Conservation (phyloP, 2,329 filamentous ascomycete genomes). For the Aspergillus aculeatus region DNA sequence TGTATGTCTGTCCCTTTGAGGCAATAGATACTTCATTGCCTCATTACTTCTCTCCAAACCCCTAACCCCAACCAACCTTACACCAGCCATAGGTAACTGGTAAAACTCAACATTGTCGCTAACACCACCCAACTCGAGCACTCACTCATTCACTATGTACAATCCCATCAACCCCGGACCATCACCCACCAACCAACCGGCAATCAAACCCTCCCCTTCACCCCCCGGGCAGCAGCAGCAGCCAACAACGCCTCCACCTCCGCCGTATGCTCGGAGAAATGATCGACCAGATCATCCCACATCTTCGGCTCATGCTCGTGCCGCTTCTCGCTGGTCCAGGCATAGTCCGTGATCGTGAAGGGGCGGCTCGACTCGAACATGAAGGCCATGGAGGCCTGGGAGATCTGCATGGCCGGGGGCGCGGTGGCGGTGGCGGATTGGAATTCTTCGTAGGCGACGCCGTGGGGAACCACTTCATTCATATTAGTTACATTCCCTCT, state of each 20-base stretch:
- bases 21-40: too few species aligned
- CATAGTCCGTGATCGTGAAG: conserved; percentile 38
- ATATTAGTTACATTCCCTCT: conserved; percentile 5
- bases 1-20: too few species aligned
- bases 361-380: conserved; percentile 38
- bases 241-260: conserved; percentile 49
- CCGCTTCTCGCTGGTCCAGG: conserved; percentile 39
- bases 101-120: not conserved
- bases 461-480: conserved; percentile 34
- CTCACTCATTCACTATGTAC: too few species aligned
- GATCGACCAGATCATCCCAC: conserved; percentile 57
- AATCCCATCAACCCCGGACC: not conserved
- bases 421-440: conserved; percentile 27
- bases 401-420: conserved; percentile 33
- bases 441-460: conserved; percentile 38
- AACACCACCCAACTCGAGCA: not conserved
- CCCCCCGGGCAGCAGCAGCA: conserved; percentile 10
- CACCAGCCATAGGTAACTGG: too few species aligned
- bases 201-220: conserved; percentile 18
- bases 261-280: conserved; percentile 49
- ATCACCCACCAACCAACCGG: not conserved
- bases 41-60: too few species aligned
- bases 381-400: conserved; percentile 34
- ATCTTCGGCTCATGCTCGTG: conserved; percentile 52
- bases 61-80: too few species aligned